A percentile compares a stretch with the other conserved stretches of the same genome.
These are phyloP conservation scores for Rosa hybrid DNA, from an alignment of 331 rosid genomes.

Conservation along the genomic window DNA sequence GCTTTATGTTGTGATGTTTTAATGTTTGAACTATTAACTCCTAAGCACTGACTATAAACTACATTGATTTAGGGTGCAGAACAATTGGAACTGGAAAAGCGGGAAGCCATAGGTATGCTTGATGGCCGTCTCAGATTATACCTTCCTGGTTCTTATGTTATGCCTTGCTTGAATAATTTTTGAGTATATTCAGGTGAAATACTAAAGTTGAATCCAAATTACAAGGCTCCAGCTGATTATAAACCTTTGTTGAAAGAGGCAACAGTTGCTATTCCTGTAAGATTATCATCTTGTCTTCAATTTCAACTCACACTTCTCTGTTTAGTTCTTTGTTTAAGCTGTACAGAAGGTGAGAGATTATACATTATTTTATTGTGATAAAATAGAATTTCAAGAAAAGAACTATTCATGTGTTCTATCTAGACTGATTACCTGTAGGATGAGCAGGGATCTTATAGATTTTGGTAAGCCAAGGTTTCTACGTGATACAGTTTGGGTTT, in stretches of 20 bases:
- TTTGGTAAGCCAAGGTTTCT: not conserved
- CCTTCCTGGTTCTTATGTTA: slow-evolving; percentile 5
- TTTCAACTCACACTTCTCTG: slow-evolving; percentile 13
- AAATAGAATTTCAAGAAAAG: not conserved
- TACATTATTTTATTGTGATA: not conserved
- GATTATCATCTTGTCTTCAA: slow-evolving; percentile 42
- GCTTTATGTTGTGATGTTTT: slow-evolving; percentile 24
- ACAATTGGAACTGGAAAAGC: slow-evolving; percentile 79
- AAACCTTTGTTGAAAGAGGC: slow-evolving; percentile 81
- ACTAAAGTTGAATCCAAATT: slow-evolving; percentile 79
- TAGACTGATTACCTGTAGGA: not conserved
- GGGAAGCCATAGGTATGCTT: slow-evolving; percentile 74
- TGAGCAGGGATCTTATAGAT: not conserved
- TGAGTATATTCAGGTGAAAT: slow-evolving; percentile 68
- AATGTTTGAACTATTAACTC: not conserved
- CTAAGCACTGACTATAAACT: slow-evolving; percentile 30
- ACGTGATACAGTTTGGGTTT: not conserved
- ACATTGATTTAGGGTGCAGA: slow-evolving; percentile 44
- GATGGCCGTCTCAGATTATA: slow-evolving; percentile 15
- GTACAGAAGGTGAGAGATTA: not conserved
- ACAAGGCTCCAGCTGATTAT: slow-evolving; percentile 81
- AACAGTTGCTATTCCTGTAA: slow-evolving; percentile 74
- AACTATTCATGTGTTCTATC: not conserved
- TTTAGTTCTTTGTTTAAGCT: slow-evolving; percentile 13
- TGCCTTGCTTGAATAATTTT: slow-evolving; percentile 21